Percentiles rank a stretch among this genome's conserved stretches.
phyloP scores from a whole-genome alignment of 176 grass and related monocot genomes.

The Musa troglodytarum region DNA sequence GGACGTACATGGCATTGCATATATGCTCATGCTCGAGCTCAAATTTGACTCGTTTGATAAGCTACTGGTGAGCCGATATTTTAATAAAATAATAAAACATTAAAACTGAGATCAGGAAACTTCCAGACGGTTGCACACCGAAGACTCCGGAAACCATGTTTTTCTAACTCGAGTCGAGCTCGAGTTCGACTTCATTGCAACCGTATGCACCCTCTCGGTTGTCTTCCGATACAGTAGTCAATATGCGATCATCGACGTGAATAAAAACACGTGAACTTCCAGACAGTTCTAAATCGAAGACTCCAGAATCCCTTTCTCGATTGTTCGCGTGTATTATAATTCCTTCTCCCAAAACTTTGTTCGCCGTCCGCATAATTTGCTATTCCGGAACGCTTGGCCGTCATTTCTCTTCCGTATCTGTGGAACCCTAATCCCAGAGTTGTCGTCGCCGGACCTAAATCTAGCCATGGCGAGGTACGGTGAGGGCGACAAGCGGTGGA shows the following conservation, averaged over 20 bases:
- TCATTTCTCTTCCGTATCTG: not conserved
- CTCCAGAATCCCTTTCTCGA: not conserved
- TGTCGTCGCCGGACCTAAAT: no score
- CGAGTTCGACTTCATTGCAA: no score
- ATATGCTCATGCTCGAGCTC: no score
- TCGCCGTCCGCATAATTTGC: not conserved
- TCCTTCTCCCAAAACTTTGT: not conserved
- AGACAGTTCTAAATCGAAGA: not conserved
- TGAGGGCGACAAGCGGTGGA: constrained; percentile 96
- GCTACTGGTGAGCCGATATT: no score
- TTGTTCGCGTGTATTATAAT: not conserved
- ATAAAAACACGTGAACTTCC: not conserved
- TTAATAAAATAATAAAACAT: no score
- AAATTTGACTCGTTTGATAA: no score
- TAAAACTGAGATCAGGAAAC: no score
- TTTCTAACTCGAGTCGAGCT: no score
- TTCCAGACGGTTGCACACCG: not conserved
- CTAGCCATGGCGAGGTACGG: constrained; percentile 68
- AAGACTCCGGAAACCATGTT: not conserved
- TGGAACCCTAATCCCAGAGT: not conserved
- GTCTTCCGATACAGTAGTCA: no score
- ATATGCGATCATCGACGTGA: no score
- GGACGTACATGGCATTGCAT: no score
- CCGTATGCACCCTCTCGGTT: no score
- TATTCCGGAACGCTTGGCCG: not conserved